Percentiles rank a stretch among this genome's conserved stretches.
These are phyloP conservation scores for Leptoxyphium fumago DNA, from an alignment of 2,329 filamentous ascomycete species.

Conservation along the genomic window DNA sequence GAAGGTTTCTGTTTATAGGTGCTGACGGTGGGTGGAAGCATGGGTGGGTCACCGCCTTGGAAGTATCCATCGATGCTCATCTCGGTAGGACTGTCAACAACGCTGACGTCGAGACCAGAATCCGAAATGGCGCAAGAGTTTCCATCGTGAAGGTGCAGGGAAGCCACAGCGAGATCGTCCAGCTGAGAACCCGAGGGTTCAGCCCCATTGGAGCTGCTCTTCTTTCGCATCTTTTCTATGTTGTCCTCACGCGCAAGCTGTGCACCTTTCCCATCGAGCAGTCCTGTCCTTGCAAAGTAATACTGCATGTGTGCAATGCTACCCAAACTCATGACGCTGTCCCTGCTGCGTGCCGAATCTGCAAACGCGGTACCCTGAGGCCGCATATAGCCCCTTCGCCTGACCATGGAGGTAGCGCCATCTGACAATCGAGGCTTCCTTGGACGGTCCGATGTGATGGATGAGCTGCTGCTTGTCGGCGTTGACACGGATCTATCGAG, in stretches of 20 bases:
- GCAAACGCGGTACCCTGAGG: conserved; percentile 82
- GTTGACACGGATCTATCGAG: conserved; percentile 51
- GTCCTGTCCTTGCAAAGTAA: conserved; percentile 88
- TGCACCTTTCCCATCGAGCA: conserved; percentile 85
- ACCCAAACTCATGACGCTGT: conserved; percentile 90
- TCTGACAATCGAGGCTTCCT: conserved; percentile 38
- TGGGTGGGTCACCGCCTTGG: conserved; percentile 49
- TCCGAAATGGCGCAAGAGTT: conserved; percentile 16
- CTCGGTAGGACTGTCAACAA: conserved; percentile 40
- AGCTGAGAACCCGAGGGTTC: conserved; percentile 10
- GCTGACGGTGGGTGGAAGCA: conserved; percentile 93
- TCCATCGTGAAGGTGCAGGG: conserved; percentile 14
- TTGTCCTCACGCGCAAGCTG: conserved; percentile 63
- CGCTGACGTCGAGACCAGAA: conserved; percentile 17
- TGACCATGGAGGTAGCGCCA: conserved; percentile 25
- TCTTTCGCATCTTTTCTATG: conserved; percentile 10
- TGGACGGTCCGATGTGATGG: conserved; percentile 26
- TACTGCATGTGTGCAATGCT: conserved; percentile 97
- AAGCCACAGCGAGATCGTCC: conserved; percentile 11
- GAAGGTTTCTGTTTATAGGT: conserved; percentile 83
- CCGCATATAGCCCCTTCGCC: conserved; percentile 70
- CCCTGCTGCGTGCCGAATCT: conserved; percentile 72
- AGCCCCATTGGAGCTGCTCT: conserved; percentile 7
- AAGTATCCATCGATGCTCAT: conserved; percentile 34
- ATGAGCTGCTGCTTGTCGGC: conserved; percentile 42